Evolutionary conservation across 495 filamentous ascomycete genomes (phyloP).

Genomic region (Aspergillus nanangensis): DNA sequence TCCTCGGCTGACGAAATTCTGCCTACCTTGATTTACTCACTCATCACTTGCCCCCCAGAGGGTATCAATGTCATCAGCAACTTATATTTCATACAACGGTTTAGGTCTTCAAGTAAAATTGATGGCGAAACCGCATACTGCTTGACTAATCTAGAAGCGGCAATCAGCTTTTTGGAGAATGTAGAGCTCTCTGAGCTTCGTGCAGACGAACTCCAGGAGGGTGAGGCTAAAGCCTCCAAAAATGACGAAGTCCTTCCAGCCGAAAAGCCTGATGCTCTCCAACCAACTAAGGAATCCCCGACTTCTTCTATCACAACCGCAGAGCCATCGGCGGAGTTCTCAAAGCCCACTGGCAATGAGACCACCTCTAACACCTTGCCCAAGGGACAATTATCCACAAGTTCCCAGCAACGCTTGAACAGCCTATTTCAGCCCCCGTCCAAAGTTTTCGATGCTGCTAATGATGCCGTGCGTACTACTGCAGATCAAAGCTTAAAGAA

Average conservation of each 20-base stretch:
- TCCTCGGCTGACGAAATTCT: constrained; percentile 97
- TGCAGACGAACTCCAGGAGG: constrained; percentile 67
- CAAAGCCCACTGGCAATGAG: constrained; percentile 30
- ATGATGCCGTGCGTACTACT: constrained; percentile 76
- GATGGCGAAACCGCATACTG: constrained; percentile 95
- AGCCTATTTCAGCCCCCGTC: constrained; percentile 80
- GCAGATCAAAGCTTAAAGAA: constrained; percentile 89
- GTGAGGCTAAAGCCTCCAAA: constrained; percentile 54
- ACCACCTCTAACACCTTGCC: constrained; percentile 34
- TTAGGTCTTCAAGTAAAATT: constrained; percentile 79
- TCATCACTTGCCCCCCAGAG: constrained; percentile 86
- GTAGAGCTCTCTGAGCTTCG: constrained; percentile 90
- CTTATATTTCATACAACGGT: constrained; percentile 87
- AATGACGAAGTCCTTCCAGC: constrained; percentile 46
- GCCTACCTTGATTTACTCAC: constrained; percentile 89
- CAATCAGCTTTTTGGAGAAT: constrained; percentile 94
- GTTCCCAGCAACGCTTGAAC: constrained; percentile 61
- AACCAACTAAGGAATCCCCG: constrained; percentile 21
- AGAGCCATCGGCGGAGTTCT: constrained; percentile 29
- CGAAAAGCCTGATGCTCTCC: constrained; percentile 28
- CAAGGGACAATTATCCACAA: constrained; percentile 35
- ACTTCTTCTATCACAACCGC: constrained; percentile 31
- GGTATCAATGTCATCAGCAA: constrained; percentile 90
- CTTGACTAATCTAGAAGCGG: constrained; percentile 91
- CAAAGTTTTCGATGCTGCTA: constrained; percentile 73